Evolutionary conservation across 805 yeast species (phyloP).

Genomic region (Ogataea parapolymorpha): DNA sequence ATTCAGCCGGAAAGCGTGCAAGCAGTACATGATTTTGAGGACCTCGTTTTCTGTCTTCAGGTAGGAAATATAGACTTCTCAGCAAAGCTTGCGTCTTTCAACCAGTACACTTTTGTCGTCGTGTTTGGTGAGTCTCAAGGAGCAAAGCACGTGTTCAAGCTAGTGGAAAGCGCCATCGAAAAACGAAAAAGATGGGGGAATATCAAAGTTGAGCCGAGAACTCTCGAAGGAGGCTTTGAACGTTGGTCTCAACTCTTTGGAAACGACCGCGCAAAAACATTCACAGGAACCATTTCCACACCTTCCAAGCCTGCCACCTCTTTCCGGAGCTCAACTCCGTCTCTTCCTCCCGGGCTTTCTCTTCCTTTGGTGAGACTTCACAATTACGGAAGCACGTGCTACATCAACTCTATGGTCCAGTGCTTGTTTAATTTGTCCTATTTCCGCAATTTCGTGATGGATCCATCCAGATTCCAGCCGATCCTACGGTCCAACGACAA

Average conservation of each 20-base stretch:
- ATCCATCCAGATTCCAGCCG: slow-evolving; percentile 29
- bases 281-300: slow-evolving; percentile 9
- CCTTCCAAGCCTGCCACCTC: slow-evolving; percentile 3
- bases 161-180: slow-evolving; percentile 12
- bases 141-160: slow-evolving; percentile 26
- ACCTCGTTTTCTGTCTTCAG: slow-evolving; percentile 25
- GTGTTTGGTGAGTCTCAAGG: slow-evolving; percentile 36
- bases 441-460: slow-evolving; percentile 49
- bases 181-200: slow-evolving; percentile 13
- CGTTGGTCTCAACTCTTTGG: slow-evolving; percentile 39
- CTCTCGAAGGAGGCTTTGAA: slow-evolving; percentile 43
- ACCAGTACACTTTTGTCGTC: slow-evolving; percentile 35
- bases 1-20: slow-evolving; percentile 37
- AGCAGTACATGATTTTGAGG: slow-evolving; percentile 16
- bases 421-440: slow-evolving; percentile 54
- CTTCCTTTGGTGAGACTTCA: slow-evolving; percentile 40
- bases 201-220: slow-evolving; percentile 6
- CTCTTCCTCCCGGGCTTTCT: background rate
- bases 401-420: slow-evolving; percentile 71
- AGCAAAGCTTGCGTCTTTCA: slow-evolving; percentile 31
- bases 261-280: slow-evolving; percentile 23
- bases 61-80: slow-evolving; percentile 32
- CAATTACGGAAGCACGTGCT: slow-evolving; percentile 73
- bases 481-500: slow-evolving; percentile 13
- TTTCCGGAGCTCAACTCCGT: slow-evolving; percentile 1